Conservation (phyloP, 306 rosid genomes). For the Rosa rugosa region DNA sequence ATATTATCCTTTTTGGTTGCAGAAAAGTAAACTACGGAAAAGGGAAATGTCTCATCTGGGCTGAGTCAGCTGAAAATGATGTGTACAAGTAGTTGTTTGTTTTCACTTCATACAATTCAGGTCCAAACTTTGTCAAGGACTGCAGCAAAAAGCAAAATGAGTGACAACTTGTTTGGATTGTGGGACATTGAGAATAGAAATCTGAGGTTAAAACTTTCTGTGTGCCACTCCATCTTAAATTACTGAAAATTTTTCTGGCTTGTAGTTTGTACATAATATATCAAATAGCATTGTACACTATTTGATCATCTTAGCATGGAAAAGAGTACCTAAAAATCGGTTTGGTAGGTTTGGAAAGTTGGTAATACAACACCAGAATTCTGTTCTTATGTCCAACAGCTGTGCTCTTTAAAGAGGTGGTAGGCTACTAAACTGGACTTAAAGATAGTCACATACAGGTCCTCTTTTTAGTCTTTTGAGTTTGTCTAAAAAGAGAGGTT, state of each 20-base stretch:
- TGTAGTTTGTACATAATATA: too few species aligned
- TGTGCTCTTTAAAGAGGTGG: background rate
- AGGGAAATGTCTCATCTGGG: background rate
- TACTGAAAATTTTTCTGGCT: too few species aligned
- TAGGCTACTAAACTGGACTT: background rate
- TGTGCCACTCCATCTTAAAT: too few species aligned
- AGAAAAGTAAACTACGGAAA: background rate
- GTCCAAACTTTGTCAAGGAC: background rate
- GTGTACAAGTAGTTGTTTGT: background rate
- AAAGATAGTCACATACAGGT: background rate
- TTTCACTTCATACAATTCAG: background rate
- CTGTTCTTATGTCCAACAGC: background rate
- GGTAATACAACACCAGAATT: background rate
- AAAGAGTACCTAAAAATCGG: background rate
- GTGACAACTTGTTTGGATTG: background rate
- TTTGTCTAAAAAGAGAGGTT: background rate
- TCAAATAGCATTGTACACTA: too few species aligned
- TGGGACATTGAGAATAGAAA: background rate
- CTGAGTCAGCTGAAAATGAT: constrained; percentile 9
- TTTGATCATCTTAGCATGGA: too few species aligned
- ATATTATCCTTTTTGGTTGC: background rate
- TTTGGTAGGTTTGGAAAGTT: background rate
- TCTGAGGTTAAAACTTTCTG: too few species aligned
- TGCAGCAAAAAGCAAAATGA: background rate
- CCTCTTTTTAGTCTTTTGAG: background rate